Evolutionary conservation across 495 filamentous ascomycete species (phyloP), one percentile per base, ranked within the genome.

Genomic region (Aspergillus haitiensis): DNA sequence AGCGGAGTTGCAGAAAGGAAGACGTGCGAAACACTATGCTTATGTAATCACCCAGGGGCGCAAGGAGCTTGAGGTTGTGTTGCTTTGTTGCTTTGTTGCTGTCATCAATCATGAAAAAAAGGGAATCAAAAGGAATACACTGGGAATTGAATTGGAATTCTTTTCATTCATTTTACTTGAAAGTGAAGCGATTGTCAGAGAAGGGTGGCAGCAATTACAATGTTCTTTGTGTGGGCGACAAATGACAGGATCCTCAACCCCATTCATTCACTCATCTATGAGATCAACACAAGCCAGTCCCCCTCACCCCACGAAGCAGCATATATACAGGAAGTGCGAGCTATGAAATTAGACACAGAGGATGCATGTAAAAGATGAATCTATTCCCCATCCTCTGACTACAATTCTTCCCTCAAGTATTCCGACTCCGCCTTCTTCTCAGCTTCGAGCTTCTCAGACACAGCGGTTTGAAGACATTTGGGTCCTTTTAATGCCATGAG

Each of bases 401-500:
- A 66, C 44, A 67, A 47, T 46, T 67, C 64, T 44, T 69, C 63
- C 37, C 61, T 55, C 12, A 60, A 21, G 46, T 39, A 16, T 7
- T 49, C 18, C 12, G 27, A 48, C 3, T 16, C 13, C 6, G 50
- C 12, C 9, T 15, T 10, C 15, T 47, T 27, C 21, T 47, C 46
- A 48, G 21, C 47, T 47, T 59, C 6, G 36, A 48, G 36, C 31
- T 21, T 49, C 16, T 21, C 27, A 1, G 60, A 65, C 35, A 74
- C 53, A 37, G 67, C 55, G 36, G 54, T 56, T 18, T 67, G 62
- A 15, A 77, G 59, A 7, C 63, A 70, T 13, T 52, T 55, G 2
- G 75, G 69, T 5, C 75, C 75, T 21, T 75, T 54, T 49, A 76
- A 69, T 6, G 80, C 76, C 59, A 83, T 68, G 7, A 82, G 46